Evolutionary conservation across 495 filamentous ascomycete species (phyloP), one percentile per base, ranked within the genome.

Genomic region (Neurospora sp.): DNA sequence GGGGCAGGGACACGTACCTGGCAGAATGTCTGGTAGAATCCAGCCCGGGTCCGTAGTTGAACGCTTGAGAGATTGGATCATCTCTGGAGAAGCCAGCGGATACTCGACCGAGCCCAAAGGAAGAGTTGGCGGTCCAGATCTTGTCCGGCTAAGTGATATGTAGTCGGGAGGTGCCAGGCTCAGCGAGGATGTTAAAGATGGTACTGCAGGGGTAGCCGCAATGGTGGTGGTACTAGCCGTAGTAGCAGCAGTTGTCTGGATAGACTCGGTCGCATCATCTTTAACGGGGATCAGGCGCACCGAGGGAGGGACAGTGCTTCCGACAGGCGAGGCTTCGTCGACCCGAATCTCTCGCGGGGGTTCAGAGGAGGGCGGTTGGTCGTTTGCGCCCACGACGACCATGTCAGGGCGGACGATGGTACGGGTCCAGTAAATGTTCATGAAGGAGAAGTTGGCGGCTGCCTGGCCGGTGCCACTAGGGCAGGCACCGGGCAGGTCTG

Each of bases 351-450:
- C 75, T 11, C 72, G 72, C 31, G 75, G 72, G 39, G 42, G 72
- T 35, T 76, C 46, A 10, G 71, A 41, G 42, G 62, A 54, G 20
- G 74, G 74, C 0, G 72, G 38, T 71, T 76, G 77, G 38, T 79
- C 80, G 69, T 83, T 82, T 16, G 82, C 84, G 60, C 83, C 82
- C 20, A 86, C 78, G 20, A 86, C 78, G 16, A 83, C 75, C 78
- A 81, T 82, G 66, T 80, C 72, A 20, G 82, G 74, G 3, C 77
- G 74, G 9, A 85, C 75, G 0, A 79, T 78, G 38, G 79, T 80
- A 0, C 79, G 77, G 10, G 83, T 85, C 84, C 84, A 86, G 31
- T 77, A 77, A 27, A 81, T 69, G 42, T 76, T 78, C 5, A 73
- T 72, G 74, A 79, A 82, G 2, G 74, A 69, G 71, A 83, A 77